A percentile compares a stretch with the other conserved stretches of the same genome.
phyloP scores from a whole-genome alignment of 2,329 filamentous ascomycete genomes.

The Neofusicoccum sp. region DNA sequence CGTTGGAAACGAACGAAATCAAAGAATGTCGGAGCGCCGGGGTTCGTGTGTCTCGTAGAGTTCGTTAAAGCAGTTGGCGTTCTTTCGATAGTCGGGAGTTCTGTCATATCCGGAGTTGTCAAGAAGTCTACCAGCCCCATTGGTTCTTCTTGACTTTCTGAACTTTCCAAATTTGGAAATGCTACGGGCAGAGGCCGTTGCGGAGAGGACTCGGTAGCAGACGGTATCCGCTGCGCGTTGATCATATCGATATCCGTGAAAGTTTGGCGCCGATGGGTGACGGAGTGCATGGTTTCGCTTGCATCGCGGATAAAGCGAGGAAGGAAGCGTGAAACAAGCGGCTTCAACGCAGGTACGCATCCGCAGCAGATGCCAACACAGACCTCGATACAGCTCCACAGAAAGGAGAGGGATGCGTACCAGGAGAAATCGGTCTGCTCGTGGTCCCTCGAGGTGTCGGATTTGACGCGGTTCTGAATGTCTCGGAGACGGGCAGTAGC shows the following conservation, averaged over 20 bases:
- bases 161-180: constrained; percentile 24
- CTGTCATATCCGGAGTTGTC: constrained; percentile 49
- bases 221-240: constrained; percentile 12
- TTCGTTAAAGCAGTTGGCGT: constrained; percentile 39
- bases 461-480: constrained; percentile 36
- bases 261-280: constrained; percentile 33
- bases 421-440: constrained; percentile 57
- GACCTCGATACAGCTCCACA: constrained; percentile 94
- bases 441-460: constrained; percentile 40
- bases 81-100: constrained; percentile 38
- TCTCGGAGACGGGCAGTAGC: constrained; percentile 50
- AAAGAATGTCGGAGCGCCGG: constrained; percentile 61
- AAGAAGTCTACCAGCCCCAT: constrained; percentile 58
- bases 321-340: constrained; percentile 68
- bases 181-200: constrained; percentile 7
- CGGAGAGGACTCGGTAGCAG: constrained; percentile 5
- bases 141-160: constrained; percentile 20
- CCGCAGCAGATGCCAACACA: constrained; percentile 88
- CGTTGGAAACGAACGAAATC: constrained; percentile 72
- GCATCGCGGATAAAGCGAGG: constrained; percentile 59
- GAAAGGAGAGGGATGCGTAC: constrained; percentile 82
- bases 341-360: constrained; percentile 90
- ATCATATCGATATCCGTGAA: constrained; percentile 25
- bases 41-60: constrained; percentile 40
- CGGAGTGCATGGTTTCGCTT: constrained; percentile 17